Evolutionary conservation across 2,329 filamentous ascomycete genomes (phyloP).

Genomic region (Cercospora zeina): DNA sequence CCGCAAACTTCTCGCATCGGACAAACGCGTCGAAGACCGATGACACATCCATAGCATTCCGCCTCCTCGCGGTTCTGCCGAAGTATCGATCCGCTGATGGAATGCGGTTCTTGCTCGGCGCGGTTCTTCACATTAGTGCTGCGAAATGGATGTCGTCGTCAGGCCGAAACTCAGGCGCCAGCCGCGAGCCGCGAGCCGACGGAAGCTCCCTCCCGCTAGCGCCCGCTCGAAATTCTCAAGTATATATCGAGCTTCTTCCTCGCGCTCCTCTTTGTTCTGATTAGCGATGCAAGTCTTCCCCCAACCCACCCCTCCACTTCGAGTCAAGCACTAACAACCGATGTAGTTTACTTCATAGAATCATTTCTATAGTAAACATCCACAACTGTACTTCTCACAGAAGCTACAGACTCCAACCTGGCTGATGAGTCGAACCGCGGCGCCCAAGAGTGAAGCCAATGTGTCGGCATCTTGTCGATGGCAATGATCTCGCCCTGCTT

Average conservation of each 20-base stretch:
- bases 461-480: slow-evolving; percentile 31
- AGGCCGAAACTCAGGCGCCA: neutral
- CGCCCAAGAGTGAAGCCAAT: slow-evolving; percentile 42
- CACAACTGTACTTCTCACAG: slow-evolving; percentile 86
- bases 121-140: neutral
- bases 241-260: slow-evolving; percentile 6
- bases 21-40: neutral
- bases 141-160: neutral
- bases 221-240: neutral
- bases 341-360: slow-evolving; percentile 57
- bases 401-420: slow-evolving; percentile 61
- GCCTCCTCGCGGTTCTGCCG: slow-evolving; percentile 14
- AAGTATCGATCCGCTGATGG: slow-evolving; percentile 1
- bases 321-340: slow-evolving; percentile 13
- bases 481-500: slow-evolving; percentile 41
- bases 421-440: slow-evolving; percentile 41
- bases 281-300: slow-evolving; percentile 16
- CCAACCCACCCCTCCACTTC: slow-evolving; percentile 18
- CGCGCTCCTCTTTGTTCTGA: slow-evolving; percentile 8
- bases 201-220: neutral
- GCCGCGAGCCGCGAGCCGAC: neutral
- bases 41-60: neutral
- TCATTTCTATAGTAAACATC: slow-evolving; percentile 99
- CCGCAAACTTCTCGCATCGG: neutral
- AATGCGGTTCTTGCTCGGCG: slow-evolving; percentile 13